These are phyloP conservation scores for Tylopilus sp. DNA, from an alignment of 768 basidiomycete genomes.

Conservation along the genomic window DNA sequence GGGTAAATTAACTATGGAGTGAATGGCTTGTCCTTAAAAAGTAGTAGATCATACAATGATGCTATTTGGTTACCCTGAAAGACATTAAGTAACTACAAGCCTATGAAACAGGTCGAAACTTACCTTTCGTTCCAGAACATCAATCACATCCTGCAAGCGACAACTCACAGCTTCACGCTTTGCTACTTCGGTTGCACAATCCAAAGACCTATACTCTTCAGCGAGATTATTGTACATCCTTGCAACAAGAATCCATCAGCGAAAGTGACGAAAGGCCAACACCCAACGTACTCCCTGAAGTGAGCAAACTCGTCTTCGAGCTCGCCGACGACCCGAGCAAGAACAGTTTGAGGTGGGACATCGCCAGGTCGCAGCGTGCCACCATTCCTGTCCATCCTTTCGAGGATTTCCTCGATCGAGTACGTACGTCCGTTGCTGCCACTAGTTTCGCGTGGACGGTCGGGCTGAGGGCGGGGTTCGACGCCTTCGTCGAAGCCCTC, in stretches of 20 bases:
- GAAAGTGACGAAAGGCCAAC: background rate
- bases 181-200: constrained; percentile 73
- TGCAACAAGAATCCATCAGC: constrained; percentile 10
- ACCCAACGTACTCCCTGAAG: constrained; percentile 76
- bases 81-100: background rate
- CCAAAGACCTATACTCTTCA: constrained; percentile 90
- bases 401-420: constrained; percentile 26
- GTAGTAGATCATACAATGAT: constrained; percentile 80
- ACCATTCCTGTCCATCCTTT: constrained; percentile 25
- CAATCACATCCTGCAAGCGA: constrained; percentile 89
- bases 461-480: constrained; percentile 1
- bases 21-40: constrained; percentile 67
- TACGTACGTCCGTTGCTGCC: constrained; percentile 5
- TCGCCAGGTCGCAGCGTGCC: constrained; percentile 26
- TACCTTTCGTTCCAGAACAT: constrained; percentile 90
- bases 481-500: constrained; percentile 14
- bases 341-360: constrained; percentile 83
- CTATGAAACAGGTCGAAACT: constrained; percentile 4
- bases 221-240: constrained; percentile 91
- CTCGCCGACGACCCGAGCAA: constrained; percentile 78
- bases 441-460: background rate
- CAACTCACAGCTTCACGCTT: constrained; percentile 85
- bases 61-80: constrained; percentile 89
- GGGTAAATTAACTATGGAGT: constrained; percentile 4
- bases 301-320: constrained; percentile 94